phyloP scores from a whole-genome alignment of 352 stramenopile species.

The Phytophthora brassicae region DNA sequence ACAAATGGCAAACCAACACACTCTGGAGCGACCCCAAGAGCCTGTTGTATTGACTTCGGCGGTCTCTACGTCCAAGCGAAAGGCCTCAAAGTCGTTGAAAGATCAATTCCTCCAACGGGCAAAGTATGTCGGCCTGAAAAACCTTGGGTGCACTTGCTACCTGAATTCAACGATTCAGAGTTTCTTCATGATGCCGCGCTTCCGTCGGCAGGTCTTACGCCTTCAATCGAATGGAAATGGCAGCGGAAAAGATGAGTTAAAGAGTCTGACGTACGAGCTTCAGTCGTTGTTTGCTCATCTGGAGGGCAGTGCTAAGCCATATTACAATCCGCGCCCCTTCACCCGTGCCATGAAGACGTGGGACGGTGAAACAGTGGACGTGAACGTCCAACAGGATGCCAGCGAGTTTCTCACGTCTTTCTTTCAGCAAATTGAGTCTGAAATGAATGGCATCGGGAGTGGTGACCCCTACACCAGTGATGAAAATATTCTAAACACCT shows the following conservation, averaged over 20 bases:
- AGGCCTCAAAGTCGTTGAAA: constrained; percentile 44
- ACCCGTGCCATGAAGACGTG: constrained; percentile 85
- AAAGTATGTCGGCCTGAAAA: constrained; percentile 93
- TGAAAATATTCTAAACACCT: constrained; percentile 84
- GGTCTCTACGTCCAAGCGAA: constrained; percentile 51
- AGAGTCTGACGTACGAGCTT: constrained; percentile 80
- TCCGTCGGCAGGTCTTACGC: constrained; percentile 86
- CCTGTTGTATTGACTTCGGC: constrained; percentile 21
- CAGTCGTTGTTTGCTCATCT: constrained; percentile 91
- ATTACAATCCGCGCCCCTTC: constrained; percentile 84
- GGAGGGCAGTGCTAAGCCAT: constrained; percentile 80
- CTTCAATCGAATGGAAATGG: constrained; percentile 33
- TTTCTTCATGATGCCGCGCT: constrained; percentile 94
- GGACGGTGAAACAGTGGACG: constrained; percentile 86
- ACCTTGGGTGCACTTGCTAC: constrained; percentile 96
- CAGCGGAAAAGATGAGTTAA: constrained; percentile 20
- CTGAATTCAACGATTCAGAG: constrained; percentile 95
- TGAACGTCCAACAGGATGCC: constrained; percentile 92
- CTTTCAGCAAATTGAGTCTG: constrained; percentile 91
- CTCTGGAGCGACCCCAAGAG: constrained; percentile 53
- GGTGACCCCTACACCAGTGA: constrained; percentile 37
- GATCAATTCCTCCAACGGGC: constrained; percentile 54
- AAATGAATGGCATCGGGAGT: constrained; percentile 79
- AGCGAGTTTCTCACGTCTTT: constrained; percentile 94
- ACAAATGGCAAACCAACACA: constrained; percentile 76